A percentile compares a stretch with the other conserved stretches of the same genome.
These are phyloP conservation scores for Albatrellus ellisii DNA, from an alignment of 768 basidiomycete species.

Conservation along the genomic window DNA sequence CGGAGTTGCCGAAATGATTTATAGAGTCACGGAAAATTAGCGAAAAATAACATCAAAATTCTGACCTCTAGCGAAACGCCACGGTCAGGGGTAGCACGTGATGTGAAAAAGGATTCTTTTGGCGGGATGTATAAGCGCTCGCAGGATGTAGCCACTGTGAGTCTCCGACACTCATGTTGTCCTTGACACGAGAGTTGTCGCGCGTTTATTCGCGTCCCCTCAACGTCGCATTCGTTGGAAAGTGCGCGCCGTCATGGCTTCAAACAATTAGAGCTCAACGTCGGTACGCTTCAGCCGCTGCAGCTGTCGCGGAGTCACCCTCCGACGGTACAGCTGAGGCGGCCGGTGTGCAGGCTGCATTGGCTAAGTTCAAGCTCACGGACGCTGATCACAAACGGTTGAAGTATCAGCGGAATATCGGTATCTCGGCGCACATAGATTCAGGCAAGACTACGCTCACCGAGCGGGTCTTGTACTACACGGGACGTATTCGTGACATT, in stretches of 20 bases:
- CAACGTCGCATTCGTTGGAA: no score
- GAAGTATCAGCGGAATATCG: constrained; percentile 81
- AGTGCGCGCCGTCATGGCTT: no score
- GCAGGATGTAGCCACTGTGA: no score
- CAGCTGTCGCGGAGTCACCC: constrained; percentile 1
- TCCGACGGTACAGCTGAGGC: neutral
- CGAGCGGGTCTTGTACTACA: constrained; percentile 92
- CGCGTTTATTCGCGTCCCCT: neutral
- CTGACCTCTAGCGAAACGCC: no score
- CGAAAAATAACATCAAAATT: no score
- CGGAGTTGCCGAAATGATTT: no score
- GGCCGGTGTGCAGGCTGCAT: neutral
- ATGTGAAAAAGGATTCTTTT: no score
- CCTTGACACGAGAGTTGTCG: neutral
- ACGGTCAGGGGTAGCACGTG: no score
- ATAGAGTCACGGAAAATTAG: no score
- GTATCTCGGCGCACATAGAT: constrained; percentile 91
- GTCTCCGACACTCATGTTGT: neutral
- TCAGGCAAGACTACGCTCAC: constrained; percentile 98
- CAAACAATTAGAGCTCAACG: neutral
- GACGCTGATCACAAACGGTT: constrained; percentile 57
- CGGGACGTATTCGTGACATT: constrained; percentile 88
- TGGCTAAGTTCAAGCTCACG: constrained; percentile 27
- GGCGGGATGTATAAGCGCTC: no score
- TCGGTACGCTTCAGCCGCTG: constrained; percentile 5